These are phyloP conservation scores for Phytophthora melonis DNA, from an alignment of 352 stramenopile genomes.

Conservation along the genomic window DNA sequence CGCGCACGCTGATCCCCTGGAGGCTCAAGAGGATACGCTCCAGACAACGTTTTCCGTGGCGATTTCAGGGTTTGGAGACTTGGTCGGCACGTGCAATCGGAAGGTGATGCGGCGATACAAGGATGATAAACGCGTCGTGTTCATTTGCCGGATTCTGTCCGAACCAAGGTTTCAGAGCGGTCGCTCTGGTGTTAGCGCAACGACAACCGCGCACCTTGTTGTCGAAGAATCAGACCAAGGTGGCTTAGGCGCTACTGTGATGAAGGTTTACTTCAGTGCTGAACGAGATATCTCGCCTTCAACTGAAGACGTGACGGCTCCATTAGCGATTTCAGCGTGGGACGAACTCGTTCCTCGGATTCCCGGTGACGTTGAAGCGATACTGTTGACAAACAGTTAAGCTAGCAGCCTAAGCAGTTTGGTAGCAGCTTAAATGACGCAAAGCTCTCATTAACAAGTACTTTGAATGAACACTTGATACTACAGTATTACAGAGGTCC, in stretches of 20 bases:
- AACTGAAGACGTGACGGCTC: neutral
- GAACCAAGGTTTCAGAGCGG: conserved; percentile 3
- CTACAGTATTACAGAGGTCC: too few species aligned
- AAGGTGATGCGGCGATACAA: conserved; percentile 19
- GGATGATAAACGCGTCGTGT: neutral
- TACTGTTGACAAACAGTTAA: neutral
- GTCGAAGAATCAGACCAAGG: neutral
- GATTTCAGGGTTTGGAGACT: neutral
- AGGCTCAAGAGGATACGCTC: neutral
- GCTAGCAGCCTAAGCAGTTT: neutral
- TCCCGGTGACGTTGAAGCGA: conserved; percentile 2
- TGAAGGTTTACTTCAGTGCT: conserved; percentile 22
- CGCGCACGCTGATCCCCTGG: neutral
- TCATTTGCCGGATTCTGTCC: conserved; percentile 1
- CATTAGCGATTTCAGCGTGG: conserved; percentile 10
- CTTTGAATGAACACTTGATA: too few species aligned
- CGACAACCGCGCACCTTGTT: neutral
- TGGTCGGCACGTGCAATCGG: conserved; percentile 1
- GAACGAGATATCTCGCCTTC: neutral
- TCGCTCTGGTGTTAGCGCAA: neutral
- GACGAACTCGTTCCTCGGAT: conserved; percentile 14
- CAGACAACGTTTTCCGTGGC: conserved; percentile 2
- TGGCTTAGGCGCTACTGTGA: neutral
- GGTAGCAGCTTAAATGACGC: neutral
- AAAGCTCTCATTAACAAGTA: neutral